Percentiles rank a stretch among this genome's conserved stretches.
Conservation (phyloP, 2,329 filamentous ascomycete genomes). For the Claviceps pusilla region DNA sequence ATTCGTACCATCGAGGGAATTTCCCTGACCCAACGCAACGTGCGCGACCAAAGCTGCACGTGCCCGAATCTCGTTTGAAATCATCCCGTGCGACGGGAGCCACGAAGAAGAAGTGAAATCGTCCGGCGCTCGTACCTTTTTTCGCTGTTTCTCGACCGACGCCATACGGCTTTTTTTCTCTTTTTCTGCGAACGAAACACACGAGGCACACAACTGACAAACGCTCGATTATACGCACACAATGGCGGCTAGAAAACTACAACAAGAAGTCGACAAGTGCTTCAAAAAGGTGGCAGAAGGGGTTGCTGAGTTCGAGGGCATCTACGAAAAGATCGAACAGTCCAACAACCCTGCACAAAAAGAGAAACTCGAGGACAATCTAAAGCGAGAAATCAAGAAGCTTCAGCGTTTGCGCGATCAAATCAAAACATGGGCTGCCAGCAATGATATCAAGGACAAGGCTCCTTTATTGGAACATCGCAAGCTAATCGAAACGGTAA, state of each 20-base stretch:
- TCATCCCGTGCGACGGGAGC: background rate
- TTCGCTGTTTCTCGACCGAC: background rate
- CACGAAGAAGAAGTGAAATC: background rate
- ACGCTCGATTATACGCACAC: conserved; percentile 15
- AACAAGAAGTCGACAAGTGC: conserved; percentile 97
- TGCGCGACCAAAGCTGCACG: conserved; percentile 1
- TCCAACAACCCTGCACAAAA: conserved; percentile 89
- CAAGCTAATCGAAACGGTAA: conserved; percentile 91
- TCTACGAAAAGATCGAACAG: conserved; percentile 95
- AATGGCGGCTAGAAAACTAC: conserved; percentile 92
- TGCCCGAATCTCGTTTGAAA: background rate
- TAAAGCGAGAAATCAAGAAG: conserved; percentile 99
- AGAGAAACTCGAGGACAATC: conserved; percentile 92
- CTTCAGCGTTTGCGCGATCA: conserved; percentile 91
- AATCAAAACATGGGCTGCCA: conserved; percentile 98
- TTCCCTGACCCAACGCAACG: background rate
- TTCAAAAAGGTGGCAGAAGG: conserved; percentile 98
- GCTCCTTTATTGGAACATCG: conserved; percentile 83
- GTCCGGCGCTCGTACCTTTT: background rate
- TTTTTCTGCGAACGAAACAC: background rate
- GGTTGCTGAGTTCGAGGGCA: conserved; percentile 78
- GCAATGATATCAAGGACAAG: conserved; percentile 99
- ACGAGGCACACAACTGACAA: background rate
- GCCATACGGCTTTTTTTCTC: background rate
- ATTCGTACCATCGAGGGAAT: background rate